phyloP scores from a whole-genome alignment of 495 filamentous ascomycete genomes.

The Penicillium desertorum region DNA sequence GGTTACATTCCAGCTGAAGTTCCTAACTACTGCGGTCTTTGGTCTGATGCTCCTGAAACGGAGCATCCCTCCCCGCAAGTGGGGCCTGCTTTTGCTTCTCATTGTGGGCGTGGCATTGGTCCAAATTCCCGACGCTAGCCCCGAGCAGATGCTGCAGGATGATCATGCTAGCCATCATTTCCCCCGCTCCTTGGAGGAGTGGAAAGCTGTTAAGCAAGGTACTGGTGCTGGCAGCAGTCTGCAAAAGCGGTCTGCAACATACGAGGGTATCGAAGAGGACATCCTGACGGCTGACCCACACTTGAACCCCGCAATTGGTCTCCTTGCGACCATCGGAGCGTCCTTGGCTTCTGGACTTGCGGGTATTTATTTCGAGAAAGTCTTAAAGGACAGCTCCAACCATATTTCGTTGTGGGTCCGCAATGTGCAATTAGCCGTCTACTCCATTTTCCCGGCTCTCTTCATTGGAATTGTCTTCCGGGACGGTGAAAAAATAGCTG shows the following conservation, averaged over 20 bases:
- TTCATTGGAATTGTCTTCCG: slow-evolving; percentile 83
- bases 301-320: slow-evolving; percentile 75
- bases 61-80: slow-evolving; percentile 66
- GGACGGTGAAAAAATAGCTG: slow-evolving; percentile 79
- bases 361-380: slow-evolving; percentile 92
- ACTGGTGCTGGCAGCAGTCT: slow-evolving; percentile 39
- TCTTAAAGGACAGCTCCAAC: slow-evolving; percentile 76
- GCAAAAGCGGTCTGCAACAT: slow-evolving; percentile 81
- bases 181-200: slow-evolving; percentile 66
- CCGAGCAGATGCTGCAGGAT: slow-evolving; percentile 54
- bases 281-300: slow-evolving; percentile 58
- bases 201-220: slow-evolving; percentile 45
- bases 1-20: slow-evolving; percentile 89
- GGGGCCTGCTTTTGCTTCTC: slow-evolving; percentile 77
- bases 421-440: slow-evolving; percentile 91
- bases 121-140: slow-evolving; percentile 63
- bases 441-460: slow-evolving; percentile 82
- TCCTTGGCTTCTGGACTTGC: slow-evolving; percentile 79
- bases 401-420: slow-evolving; percentile 81
- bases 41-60: slow-evolving; percentile 73
- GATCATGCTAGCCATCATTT: slow-evolving; percentile 57
- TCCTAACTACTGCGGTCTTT: slow-evolving; percentile 87
- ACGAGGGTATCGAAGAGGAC: slow-evolving; percentile 89
- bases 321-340: slow-evolving; percentile 72
- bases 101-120: slow-evolving; percentile 84